Conservation (phyloP, 2,329 filamentous ascomycete species). For the Ceratocystis huliohia region DNA sequence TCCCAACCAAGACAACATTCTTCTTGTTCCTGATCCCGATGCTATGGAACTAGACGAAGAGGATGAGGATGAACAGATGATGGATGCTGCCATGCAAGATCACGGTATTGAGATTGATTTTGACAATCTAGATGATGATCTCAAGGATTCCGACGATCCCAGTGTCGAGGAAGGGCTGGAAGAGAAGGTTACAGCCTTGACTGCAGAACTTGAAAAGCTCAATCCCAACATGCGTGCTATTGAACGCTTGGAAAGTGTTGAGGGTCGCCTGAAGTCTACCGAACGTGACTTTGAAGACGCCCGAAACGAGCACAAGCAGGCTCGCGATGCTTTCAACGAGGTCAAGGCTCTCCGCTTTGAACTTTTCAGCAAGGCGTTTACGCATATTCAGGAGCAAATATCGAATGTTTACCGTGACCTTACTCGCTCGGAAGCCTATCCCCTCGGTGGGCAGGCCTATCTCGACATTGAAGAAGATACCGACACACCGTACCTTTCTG, state of each 20-base stretch:
- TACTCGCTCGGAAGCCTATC: slow-evolving; percentile 79
- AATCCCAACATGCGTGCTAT: slow-evolving; percentile 94
- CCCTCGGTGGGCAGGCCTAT: slow-evolving; percentile 78
- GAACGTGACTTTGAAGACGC: slow-evolving; percentile 85
- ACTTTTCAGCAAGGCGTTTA: slow-evolving; percentile 89
- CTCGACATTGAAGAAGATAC: slow-evolving; percentile 87
- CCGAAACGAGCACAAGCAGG: slow-evolving; percentile 56
- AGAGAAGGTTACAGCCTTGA: slow-evolving; percentile 63
- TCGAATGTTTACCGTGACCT: slow-evolving; percentile 88
- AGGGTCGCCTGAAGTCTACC: slow-evolving; percentile 66
- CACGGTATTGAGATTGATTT: slow-evolving; percentile 90
- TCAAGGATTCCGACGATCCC: slow-evolving; percentile 61
- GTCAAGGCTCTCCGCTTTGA: slow-evolving; percentile 75
- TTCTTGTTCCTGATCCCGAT: slow-evolving; percentile 66
- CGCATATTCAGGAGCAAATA: slow-evolving; percentile 91
- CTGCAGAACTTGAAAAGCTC: slow-evolving; percentile 76
- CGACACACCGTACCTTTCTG: slow-evolving; percentile 89
- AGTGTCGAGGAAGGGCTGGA: slow-evolving; percentile 62
- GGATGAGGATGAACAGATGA: slow-evolving; percentile 39
- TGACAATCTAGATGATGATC: slow-evolving; percentile 63
- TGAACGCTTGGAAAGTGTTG: slow-evolving; percentile 77
- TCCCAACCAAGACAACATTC: slow-evolving; percentile 65
- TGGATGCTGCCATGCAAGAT: slow-evolving; percentile 61
- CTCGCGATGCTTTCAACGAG: slow-evolving; percentile 71
- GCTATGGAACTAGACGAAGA: slow-evolving; percentile 81